Percentiles rank a stretch among this genome's conserved stretches.
phyloP scores from a whole-genome alignment of 108 stramenopile species.

The Pinguiococcus pyrenoidosus region DNA sequence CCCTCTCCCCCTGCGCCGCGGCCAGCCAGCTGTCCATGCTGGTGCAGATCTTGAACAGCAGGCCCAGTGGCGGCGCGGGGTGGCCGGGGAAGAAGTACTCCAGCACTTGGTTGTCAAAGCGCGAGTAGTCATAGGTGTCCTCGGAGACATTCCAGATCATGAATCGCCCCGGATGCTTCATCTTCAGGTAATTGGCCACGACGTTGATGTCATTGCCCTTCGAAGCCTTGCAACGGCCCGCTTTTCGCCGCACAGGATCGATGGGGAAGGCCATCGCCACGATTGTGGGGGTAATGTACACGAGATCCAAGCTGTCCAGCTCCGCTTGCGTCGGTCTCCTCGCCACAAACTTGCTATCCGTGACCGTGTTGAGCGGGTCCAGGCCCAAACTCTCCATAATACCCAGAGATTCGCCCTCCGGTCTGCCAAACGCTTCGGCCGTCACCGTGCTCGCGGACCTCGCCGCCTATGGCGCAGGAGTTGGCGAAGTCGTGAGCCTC shows the following conservation, averaged over 20 bases:
- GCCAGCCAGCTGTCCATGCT: constrained; percentile 82
- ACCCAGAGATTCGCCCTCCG: too few species aligned
- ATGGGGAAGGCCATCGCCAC: constrained; percentile 33
- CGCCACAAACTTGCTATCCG: too few species aligned
- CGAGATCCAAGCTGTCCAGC: constrained; percentile 23
- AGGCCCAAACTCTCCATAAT: too few species aligned
- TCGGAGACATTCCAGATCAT: constrained; percentile 94
- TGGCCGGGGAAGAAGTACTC: constrained; percentile 79
- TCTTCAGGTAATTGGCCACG: too few species aligned
- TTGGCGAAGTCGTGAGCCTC: too few species aligned
- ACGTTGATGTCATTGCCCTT: constrained; percentile 28
- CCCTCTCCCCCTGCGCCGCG: constrained; percentile 68
- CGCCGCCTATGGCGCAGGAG: too few species aligned
- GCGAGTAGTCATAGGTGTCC: constrained; percentile 64
- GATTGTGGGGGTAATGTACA: constrained; percentile 24
- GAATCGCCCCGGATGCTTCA: constrained; percentile 37
- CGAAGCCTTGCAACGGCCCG: background rate
- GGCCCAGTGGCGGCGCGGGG: constrained; percentile 81
- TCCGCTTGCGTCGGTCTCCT: constrained; percentile 12
- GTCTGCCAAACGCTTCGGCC: too few species aligned
- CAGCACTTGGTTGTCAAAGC: constrained; percentile 69
- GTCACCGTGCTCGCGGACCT: too few species aligned
- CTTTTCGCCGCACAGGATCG: background rate
- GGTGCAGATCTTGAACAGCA: constrained; percentile 68
- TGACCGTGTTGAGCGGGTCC: too few species aligned